These are phyloP conservation scores for Dendrocalamus sinicus DNA, from an alignment of 176 grass and related monocot species.

Conservation along the genomic window DNA sequence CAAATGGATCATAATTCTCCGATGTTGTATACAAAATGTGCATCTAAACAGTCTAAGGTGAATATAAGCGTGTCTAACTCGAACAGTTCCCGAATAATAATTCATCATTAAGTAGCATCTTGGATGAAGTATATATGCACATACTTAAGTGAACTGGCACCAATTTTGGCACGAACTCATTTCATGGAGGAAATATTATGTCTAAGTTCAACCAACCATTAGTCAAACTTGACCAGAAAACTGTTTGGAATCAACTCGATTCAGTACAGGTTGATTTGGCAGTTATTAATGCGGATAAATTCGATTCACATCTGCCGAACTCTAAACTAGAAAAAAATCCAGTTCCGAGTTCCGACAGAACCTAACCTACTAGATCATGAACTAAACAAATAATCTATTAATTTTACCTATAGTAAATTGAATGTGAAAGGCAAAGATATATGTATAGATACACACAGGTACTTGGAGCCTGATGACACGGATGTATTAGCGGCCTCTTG, in stretches of 20 bases:
- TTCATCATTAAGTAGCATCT: neutral
- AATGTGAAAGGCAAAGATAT: constrained; percentile 29
- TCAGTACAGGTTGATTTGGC: neutral
- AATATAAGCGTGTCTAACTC: neutral
- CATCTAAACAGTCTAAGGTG: neutral
- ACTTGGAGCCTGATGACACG: constrained; percentile 83
- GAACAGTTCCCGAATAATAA: neutral
- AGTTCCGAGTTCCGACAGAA: neutral
- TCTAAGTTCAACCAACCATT: neutral
- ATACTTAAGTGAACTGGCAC: too few species aligned
- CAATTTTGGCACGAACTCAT: neutral
- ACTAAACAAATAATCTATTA: neutral
- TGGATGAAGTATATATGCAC: neutral
- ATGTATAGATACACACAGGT: constrained; percentile 57
- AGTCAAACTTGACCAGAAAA: neutral
- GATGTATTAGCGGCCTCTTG: constrained; percentile 87
- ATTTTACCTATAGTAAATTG: neutral
- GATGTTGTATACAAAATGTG: neutral
- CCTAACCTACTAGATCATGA: neutral
- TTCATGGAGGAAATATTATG: constrained; percentile 28
- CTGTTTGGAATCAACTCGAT: constrained; percentile 5
- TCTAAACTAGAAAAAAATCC: neutral
- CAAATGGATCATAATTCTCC: neutral
- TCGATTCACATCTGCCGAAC: neutral
- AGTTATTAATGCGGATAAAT: neutral